Evolutionary conservation across 345 rosid species (phyloP).

Genomic region (Stellera chamaejasme): DNA sequence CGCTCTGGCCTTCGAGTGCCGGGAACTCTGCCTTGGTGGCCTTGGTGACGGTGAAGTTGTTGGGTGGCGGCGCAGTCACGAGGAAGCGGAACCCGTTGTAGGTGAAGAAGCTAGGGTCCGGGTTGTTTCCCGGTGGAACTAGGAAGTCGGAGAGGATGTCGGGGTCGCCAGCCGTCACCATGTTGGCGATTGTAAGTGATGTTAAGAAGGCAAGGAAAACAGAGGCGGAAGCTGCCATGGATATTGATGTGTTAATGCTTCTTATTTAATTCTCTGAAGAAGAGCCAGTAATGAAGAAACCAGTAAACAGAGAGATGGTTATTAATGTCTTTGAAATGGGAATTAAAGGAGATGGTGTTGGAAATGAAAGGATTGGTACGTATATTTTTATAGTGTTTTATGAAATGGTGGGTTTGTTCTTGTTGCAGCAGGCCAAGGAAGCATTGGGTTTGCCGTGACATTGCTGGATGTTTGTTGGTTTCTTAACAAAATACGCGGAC

Average conservation of each 20-base stretch:
- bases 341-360: not conserved
- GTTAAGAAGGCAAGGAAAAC: conserved; percentile 13
- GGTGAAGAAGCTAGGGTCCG: conserved; percentile 26
- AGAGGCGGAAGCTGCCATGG: too few species aligned
- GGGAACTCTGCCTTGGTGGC: conserved; percentile 28
- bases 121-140: conserved; percentile 9
- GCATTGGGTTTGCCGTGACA: too few species aligned
- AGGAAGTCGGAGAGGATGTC: conserved; percentile 28
- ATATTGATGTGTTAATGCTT: too few species aligned
- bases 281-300: too few species aligned
- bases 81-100: conserved; percentile 20
- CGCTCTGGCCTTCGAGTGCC: conserved; percentile 31
- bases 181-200: conserved; percentile 6
- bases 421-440: too few species aligned
- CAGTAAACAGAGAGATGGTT: not conserved
- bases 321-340: not conserved
- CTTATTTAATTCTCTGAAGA: too few species aligned
- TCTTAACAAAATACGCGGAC: too few species aligned
- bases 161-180: conserved; percentile 24
- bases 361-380: too few species aligned
- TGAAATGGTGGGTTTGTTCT: too few species aligned
- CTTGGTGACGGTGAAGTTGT: conserved; percentile 16
- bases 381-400: too few species aligned
- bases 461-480: too few species aligned
- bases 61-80: not conserved